Percentiles rank a stretch among this genome's conserved stretches.
These are phyloP conservation scores for Ceratocystis variospora DNA, from an alignment of 2,329 filamentous ascomycete genomes.

Conservation along the genomic window DNA sequence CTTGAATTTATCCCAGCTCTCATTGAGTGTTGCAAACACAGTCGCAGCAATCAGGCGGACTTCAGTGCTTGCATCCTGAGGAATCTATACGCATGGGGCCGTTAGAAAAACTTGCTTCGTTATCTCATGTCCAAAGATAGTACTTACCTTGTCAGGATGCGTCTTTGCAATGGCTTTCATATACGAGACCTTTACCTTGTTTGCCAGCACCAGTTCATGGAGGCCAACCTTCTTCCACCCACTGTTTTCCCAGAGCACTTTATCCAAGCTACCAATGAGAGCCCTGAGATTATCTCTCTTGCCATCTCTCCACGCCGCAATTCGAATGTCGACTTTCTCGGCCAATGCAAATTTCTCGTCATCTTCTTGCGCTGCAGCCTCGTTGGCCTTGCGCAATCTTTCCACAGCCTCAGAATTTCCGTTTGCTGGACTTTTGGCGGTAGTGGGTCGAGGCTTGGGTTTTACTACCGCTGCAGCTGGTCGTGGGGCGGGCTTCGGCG, in stretches of 20 bases:
- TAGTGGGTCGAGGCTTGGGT: conserved; percentile 21
- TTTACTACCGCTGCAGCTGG: conserved; percentile 25
- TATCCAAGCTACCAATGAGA: conserved; percentile 71
- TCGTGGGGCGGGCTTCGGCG: conserved; percentile 43
- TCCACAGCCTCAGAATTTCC: conserved; percentile 60
- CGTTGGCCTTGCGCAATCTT: conserved; percentile 68
- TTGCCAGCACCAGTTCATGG: conserved; percentile 81
- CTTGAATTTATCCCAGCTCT: conserved; percentile 63
- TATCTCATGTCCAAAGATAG: neutral
- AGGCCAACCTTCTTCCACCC: conserved; percentile 96
- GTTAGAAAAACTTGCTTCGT: conserved; percentile 11
- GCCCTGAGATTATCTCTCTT: conserved; percentile 89
- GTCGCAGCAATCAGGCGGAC: conserved; percentile 50
- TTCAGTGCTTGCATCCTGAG: conserved; percentile 51
- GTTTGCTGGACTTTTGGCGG: conserved; percentile 20
- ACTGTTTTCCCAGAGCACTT: conserved; percentile 77
- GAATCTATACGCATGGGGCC: conserved; percentile 33
- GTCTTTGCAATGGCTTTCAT: conserved; percentile 99
- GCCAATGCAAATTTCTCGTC: conserved; percentile 84
- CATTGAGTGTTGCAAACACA: conserved; percentile 55
- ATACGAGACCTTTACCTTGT: conserved; percentile 92
- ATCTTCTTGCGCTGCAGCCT: conserved; percentile 71
- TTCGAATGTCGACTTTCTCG: conserved; percentile 68
- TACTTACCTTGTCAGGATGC: conserved; percentile 89
- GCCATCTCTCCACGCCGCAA: conserved; percentile 72